Percentiles rank a stretch among this genome's conserved stretches.
Evolutionary conservation across 805 yeast genomes (phyloP).

Genomic region (Tetrapisispora phaffii): DNA sequence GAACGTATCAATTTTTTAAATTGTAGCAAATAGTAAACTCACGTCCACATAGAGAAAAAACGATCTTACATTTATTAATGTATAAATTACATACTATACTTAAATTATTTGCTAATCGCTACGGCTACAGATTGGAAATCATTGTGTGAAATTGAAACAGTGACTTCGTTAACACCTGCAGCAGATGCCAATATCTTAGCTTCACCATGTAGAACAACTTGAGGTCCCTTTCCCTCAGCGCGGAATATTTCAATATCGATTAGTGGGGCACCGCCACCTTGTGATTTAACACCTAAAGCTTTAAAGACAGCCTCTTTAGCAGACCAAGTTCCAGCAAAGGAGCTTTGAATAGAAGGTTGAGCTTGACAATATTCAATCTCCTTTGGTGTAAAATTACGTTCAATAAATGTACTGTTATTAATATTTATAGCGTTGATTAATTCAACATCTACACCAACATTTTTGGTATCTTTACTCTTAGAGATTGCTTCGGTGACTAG

Average conservation of each 20-base stretch:
- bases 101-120: constrained; percentile 43
- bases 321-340: constrained; percentile 97
- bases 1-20: too few relatives aligned
- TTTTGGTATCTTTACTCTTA: constrained; percentile 33
- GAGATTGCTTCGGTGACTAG: constrained; percentile 40
- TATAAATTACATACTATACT: neutral
- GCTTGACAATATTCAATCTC: constrained; percentile 72
- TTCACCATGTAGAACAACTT: constrained; percentile 62
- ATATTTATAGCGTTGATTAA: constrained; percentile 69
- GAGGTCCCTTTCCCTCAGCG: constrained; percentile 73
- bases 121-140: constrained; percentile 97
- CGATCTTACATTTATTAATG: too few relatives aligned
- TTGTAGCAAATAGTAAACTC: too few relatives aligned
- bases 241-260: constrained; percentile 82
- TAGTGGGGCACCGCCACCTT: constrained; percentile 93
- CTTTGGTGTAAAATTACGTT: constrained; percentile 76
- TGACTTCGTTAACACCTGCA: constrained; percentile 61
- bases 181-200: constrained; percentile 66
- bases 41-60: too few relatives aligned
- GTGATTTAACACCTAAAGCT: constrained; percentile 76
- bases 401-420: constrained; percentile 83
- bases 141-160: constrained; percentile 90
- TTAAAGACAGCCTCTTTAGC: constrained; percentile 99
- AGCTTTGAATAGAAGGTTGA: constrained; percentile 74
- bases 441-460: constrained; percentile 96